Percentiles rank a stretch among this genome's conserved stretches.
Evolutionary conservation across 1,284 basidiomycete species (phyloP).

Genomic region (Fomitopsis betulina): DNA sequence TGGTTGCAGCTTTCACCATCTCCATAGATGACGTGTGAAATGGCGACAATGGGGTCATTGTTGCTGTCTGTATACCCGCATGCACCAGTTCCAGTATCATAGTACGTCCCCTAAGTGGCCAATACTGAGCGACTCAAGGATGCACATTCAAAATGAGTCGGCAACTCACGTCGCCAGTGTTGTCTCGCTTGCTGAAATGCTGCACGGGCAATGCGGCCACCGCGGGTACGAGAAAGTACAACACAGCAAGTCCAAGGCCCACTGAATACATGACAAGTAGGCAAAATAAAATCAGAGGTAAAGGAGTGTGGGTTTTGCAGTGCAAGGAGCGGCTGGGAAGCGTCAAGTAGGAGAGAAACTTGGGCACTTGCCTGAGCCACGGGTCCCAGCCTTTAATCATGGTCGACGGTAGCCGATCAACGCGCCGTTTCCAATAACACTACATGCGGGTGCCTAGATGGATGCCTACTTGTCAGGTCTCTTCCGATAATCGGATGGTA

Average conservation of each 20-base stretch:
- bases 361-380: neutral
- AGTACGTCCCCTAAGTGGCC: neutral
- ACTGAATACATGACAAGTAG: neutral
- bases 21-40: slow-evolving; percentile 16
- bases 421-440: no score
- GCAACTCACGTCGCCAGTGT: neutral
- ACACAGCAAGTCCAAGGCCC: neutral
- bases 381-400: no score
- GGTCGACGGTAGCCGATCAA: no score
- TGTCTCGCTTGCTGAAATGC: neutral
- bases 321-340: neutral
- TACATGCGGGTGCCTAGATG: no score
- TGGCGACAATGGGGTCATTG: slow-evolving; percentile 32
- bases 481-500: no score
- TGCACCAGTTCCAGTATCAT: slow-evolving; percentile 26
- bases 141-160: neutral
- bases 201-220: neutral
- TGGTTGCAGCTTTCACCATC: slow-evolving; percentile 13
- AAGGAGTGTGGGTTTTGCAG: neutral
- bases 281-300: no score
- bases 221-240: neutral
- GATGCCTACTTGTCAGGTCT: no score
- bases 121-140: neutral
- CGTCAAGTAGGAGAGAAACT: neutral
- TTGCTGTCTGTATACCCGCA: slow-evolving; percentile 30